Evolutionary conservation across 1,284 basidiomycete genomes (phyloP).

Genomic region (Ustilago tritici): DNA sequence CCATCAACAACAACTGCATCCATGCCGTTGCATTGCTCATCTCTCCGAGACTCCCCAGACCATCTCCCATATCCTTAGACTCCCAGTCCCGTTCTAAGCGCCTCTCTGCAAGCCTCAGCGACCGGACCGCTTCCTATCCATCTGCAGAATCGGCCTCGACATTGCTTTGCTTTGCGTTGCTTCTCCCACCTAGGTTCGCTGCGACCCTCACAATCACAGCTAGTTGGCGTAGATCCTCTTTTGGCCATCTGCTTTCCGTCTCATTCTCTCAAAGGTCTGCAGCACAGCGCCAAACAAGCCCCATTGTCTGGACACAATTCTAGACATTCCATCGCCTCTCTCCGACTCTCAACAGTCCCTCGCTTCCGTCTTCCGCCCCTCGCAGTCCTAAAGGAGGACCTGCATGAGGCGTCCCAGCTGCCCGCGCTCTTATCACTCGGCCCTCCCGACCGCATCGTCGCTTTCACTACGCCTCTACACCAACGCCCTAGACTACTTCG

Average conservation of each 20-base stretch:
- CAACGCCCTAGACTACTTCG: not conserved
- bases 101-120: not conserved
- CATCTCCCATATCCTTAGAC: not conserved
- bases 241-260: not conserved
- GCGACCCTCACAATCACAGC: not conserved
- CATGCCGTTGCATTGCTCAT: not conserved
- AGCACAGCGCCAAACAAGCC: not conserved
- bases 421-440: not conserved
- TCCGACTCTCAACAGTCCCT: not conserved
- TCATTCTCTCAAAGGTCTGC: not conserved
- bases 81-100: not conserved
- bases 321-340: not conserved
- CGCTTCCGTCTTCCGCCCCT: not conserved
- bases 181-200: no score
- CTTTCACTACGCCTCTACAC: not conserved
- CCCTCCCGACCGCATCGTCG: not conserved
- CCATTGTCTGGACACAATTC: not conserved
- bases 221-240: not conserved
- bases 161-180: no score
- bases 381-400: not conserved
- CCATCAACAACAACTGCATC: not conserved
- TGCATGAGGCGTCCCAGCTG: no score
- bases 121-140: not conserved
- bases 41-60: not conserved
- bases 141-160: not conserved